A percentile compares a stretch with the other conserved stretches of the same genome.
These are phyloP conservation scores for Ophiocytium majus DNA, from an alignment of 352 stramenopile genomes.

Conservation along the genomic window DNA sequence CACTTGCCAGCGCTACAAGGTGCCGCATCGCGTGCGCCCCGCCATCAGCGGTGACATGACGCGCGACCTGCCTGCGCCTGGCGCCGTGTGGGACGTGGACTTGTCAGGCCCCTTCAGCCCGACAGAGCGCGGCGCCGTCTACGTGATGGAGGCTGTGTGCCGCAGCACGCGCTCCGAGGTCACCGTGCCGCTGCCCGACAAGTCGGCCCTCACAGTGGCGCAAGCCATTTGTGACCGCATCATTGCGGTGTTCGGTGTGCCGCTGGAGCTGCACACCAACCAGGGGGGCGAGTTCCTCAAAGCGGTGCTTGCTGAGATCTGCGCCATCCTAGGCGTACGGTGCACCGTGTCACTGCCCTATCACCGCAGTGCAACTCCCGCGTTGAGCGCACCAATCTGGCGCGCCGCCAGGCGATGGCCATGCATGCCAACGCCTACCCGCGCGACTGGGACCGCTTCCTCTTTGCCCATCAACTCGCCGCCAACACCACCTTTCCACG, in stretches of 20 bases:
- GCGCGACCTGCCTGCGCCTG: too few relatives aligned
- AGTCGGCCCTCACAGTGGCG: neutral
- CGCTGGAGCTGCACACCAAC: neutral
- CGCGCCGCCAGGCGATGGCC: neutral
- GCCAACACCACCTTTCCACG: neutral
- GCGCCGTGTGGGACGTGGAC: neutral
- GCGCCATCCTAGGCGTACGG: neutral
- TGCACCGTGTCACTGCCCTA: neutral
- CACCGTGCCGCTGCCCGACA: neutral
- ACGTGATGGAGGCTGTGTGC: neutral
- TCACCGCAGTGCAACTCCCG: neutral
- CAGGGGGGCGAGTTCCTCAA: neutral
- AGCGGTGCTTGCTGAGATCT: neutral
- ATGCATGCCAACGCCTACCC: neutral
- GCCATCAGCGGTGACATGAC: neutral
- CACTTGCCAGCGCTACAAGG: neutral
- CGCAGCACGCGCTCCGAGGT: neutral
- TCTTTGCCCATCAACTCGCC: neutral
- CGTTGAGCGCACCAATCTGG: neutral
- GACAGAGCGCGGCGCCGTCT: neutral
- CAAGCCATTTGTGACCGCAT: neutral
- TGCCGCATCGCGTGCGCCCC: neutral
- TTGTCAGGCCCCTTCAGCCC: neutral
- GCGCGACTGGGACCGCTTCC: neutral
- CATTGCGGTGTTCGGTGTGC: neutral